Base-by-base conservation (phyloP, 164 flowering plant genomes). In the Annona cherimola region DNA sequence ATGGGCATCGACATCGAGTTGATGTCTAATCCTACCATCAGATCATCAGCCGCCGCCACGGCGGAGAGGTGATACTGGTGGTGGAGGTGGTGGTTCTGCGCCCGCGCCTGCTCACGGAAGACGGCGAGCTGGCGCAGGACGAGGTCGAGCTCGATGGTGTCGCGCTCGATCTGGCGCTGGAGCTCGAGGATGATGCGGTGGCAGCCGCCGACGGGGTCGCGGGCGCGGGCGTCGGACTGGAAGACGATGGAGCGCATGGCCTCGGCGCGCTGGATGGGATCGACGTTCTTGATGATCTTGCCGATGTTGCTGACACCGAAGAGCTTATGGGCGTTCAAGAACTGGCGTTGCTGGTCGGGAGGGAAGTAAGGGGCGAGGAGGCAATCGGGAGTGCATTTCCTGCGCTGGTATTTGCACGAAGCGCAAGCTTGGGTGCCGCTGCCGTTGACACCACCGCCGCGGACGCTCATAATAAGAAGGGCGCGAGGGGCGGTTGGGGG, bases 281-380 rank as follows among this genome's bases (percentile, higher is more conserved):
- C 71, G 14, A 88, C 81, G 69, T 78, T 35, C 1, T 72, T 62
- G 61, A 90, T 79, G 69, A 83, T 82, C 61, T 86, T 90, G 62
- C 71, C 72, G 35, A 92, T 83, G 72, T 90, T 92, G 74, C 87
- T 75, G n/a, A 90, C 90, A 1, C 97, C 97, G 60, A 91, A 91
- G 40, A 88, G 73, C 67, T 82, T 86, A 69, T 86, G 95, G 9
- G 86, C 95, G 70, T 90, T 87, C 45, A 78, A 78, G 79, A 92
- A 92, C 41, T 87, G 86, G 0, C 76, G 45, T 7, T 80, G 89
- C 43, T 79, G 76, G 42, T 87, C 77, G 61, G 85, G 87, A 65
- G 94, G 94, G 68, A 91, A 91, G 64, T 76, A 87, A 46, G 91
- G 94, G 6, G 91, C 87, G 50, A 90, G 84, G 42, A 74, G 43